Percentiles rank a stretch among this genome's conserved stretches.
Evolutionary conservation across 2,329 filamentous ascomycete genomes (phyloP).

Genomic region (Aspergillus sp.): DNA sequence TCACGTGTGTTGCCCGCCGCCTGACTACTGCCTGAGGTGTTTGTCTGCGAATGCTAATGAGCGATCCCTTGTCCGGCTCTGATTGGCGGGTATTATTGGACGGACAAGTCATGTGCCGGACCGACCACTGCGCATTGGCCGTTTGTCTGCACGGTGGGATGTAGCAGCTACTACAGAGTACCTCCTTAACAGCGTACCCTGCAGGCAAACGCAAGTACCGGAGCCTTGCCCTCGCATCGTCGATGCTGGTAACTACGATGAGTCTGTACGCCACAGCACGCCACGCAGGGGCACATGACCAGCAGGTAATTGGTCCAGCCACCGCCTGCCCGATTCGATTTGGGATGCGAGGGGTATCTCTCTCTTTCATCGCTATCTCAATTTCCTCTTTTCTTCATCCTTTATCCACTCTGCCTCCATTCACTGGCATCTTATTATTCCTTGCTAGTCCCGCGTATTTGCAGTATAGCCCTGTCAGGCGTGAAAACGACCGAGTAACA

Average conservation of each 20-base stretch:
- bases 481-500: not conserved
- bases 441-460: not conserved
- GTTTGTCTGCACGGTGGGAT: not conserved
- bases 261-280: constrained; percentile 7
- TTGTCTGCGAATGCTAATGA: not conserved
- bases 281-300: constrained; percentile 8
- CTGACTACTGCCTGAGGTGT: not conserved
- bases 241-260: constrained; percentile 1
- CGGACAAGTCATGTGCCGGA: not conserved
- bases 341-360: constrained; percentile 1
- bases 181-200: not conserved
- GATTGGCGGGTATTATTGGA: not conserved
- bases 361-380: not conserved
- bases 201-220: not conserved
- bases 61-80: not conserved
- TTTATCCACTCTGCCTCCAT: not conserved
- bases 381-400: not conserved
- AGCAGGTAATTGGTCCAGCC: constrained; percentile 25
- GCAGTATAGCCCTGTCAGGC: not conserved
- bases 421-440: not conserved
- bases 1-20: not conserved
- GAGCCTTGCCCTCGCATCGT: not conserved
- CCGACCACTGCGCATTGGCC: not conserved
- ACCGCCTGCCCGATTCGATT: constrained; percentile 8
- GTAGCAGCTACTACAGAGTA: not conserved